Percentiles rank a stretch among this genome's conserved stretches.
These are phyloP conservation scores for Colletotrichum gigasporum DNA, from an alignment of 2,329 filamentous ascomycete genomes.

Conservation along the genomic window DNA sequence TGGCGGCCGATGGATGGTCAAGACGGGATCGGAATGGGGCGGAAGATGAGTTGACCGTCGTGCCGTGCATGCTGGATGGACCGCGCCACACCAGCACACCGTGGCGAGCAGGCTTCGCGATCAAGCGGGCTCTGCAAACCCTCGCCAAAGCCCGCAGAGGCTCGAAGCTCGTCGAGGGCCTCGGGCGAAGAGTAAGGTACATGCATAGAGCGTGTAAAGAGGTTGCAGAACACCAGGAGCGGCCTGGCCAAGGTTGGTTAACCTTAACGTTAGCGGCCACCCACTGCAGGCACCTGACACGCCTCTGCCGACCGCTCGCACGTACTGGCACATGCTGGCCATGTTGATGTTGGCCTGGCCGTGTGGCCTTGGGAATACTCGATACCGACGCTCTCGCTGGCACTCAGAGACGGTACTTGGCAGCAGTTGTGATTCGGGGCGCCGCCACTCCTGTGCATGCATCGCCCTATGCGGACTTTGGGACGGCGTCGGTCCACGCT, in stretches of 20 bases:
- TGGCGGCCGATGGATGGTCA: not conserved
- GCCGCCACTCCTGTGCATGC: not conserved
- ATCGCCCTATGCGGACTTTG: constrained; percentile 4
- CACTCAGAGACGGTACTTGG: no score
- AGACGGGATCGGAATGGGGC: not conserved
- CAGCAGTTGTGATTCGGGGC: constrained; percentile 17
- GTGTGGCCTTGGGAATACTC: constrained; percentile 3
- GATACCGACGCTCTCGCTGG: no score
- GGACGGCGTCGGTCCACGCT: constrained; percentile 22
- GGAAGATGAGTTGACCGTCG: constrained; percentile 18
- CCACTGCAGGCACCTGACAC: constrained; percentile 31
- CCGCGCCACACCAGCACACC: not conserved
- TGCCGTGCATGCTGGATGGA: constrained; percentile 15
- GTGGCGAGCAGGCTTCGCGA: not conserved
- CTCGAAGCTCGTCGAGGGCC: not conserved
- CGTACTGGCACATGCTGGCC: constrained; percentile 13
- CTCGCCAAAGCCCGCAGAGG: no score
- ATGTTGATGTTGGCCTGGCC: no score
- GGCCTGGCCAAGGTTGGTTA: constrained; percentile 29
- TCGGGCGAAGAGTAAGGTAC: not conserved
- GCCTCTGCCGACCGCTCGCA: constrained; percentile 28
- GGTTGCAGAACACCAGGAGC: constrained; percentile 12
- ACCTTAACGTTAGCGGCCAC: constrained; percentile 30
- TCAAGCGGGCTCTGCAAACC: no score
- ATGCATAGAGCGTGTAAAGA: not conserved